These are phyloP conservation scores for Clonostachys sp. DNA, from an alignment of 2,329 filamentous ascomycete species.

Conservation along the genomic window DNA sequence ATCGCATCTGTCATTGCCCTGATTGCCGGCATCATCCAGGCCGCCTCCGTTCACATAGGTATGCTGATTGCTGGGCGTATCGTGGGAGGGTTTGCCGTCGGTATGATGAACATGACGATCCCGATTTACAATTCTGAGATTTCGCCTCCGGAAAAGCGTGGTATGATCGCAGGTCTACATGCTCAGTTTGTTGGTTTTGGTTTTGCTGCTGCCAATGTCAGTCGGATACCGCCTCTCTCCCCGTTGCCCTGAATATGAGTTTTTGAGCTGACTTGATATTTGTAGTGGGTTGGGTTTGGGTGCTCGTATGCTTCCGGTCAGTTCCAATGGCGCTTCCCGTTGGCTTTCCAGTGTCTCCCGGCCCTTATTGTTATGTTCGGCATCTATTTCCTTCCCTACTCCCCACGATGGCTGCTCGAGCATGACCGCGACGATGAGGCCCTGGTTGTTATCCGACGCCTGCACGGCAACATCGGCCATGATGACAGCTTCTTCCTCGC, in stretches of 20 bases:
- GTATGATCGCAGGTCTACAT: neutral
- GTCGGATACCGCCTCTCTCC: too few relatives aligned
- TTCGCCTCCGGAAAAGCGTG: neutral
- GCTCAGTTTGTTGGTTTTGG: neutral
- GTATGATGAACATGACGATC: neutral
- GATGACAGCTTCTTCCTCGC: constrained; percentile 51
- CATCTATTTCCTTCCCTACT: constrained; percentile 16
- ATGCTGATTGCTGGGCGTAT: neutral
- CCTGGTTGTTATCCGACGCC: constrained; percentile 29
- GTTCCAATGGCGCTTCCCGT: constrained; percentile 11
- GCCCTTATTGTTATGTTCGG: constrained; percentile 10
- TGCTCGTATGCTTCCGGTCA: neutral
- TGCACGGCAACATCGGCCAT: constrained; percentile 42
- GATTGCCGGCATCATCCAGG: neutral
- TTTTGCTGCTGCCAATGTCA: neutral
- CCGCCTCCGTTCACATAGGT: neutral
- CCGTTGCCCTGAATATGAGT: too few relatives aligned
- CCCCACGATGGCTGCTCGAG: constrained; percentile 18
- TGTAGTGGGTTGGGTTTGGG: neutral
- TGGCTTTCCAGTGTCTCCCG: constrained; percentile 14
- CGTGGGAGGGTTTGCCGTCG: neutral
- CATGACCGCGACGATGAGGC: constrained; percentile 34
- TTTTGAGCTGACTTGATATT: too few relatives aligned
- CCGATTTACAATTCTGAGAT: neutral
- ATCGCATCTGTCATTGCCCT: neutral